These are phyloP conservation scores for Calocera viscosa DNA, from an alignment of 768 basidiomycete species.

Conservation along the genomic window DNA sequence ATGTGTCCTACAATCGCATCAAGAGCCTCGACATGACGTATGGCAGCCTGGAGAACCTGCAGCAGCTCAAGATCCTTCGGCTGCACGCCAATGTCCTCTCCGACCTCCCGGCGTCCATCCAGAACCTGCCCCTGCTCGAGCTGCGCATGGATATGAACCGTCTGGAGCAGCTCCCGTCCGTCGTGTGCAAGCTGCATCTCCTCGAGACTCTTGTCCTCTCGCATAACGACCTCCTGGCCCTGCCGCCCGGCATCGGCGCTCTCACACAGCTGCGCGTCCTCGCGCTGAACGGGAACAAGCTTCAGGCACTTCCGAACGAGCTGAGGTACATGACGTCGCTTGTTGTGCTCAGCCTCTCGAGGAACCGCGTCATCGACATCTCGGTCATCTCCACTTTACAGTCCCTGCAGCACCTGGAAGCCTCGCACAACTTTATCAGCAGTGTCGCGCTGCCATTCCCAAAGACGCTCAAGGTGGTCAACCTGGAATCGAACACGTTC, in stretches of 20 bases:
- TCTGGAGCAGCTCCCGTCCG: constrained; percentile 59
- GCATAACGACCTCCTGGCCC: constrained; percentile 74
- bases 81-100: neutral
- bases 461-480: neutral
- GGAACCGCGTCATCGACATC: constrained; percentile 74
- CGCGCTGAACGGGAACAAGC: constrained; percentile 73
- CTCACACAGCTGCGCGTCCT: constrained; percentile 58
- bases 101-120: neutral
- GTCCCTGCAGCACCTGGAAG: constrained; percentile 54
- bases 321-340: constrained; percentile 47
- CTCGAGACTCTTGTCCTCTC: constrained; percentile 84
- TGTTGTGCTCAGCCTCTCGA: constrained; percentile 63
- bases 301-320: constrained; percentile 57
- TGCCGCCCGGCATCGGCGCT: constrained; percentile 68
- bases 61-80: constrained; percentile 82
- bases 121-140: neutral
- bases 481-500: constrained; percentile 24
- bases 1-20: constrained; percentile 85
- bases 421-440: constrained; percentile 68
- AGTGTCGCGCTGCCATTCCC: constrained; percentile 20
- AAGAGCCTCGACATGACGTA: constrained; percentile 79
- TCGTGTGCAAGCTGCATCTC: constrained; percentile 57
- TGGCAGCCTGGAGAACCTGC: constrained; percentile 54
- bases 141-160: constrained; percentile 43
- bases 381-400: constrained; percentile 56